Evolutionary conservation across 257 asterid genomes (phyloP), one percentile per base, ranked within the genome.

Genomic region (Cruciata laevipes): DNA sequence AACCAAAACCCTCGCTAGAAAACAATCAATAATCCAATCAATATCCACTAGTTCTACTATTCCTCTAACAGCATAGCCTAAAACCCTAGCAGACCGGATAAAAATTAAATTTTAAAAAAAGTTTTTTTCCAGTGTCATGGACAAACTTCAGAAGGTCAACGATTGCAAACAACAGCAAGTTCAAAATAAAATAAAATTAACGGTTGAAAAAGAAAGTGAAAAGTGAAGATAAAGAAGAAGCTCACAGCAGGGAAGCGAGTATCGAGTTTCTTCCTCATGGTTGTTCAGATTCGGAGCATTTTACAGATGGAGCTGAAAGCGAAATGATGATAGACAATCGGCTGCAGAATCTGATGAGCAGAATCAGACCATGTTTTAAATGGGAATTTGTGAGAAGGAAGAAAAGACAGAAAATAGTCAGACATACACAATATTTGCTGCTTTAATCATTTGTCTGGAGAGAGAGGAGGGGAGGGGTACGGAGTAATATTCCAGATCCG

Each of bases 241-340:
- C 83, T 81, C 77, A 87, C 95, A 49, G 95, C 90, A 11, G 95
- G 95, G 59, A 87, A 87, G 53, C 95, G 87, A n/a, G 95, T 84
- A 72, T 87, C 95, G 24, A 87, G 89, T 84, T 75, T 87, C 85
- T 83, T 87, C 70, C 82, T 87, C 95, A 87, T 87, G 73, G 81
- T 30, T 66, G 20, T 18, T 66, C 70, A 66, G 70, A 66, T 51
- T 66, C 51, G 70, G 32, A 55, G 20, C 61, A 66, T 49, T 51
- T 30, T 1, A 49, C 11, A 18, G 13, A 3, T 4, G 21, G 20
- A 51, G 25, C 14, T 11, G 7, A 18, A n/a, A 47, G 44, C n/a
- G 42, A 16, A 25, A 18, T 65, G 10, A 5, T 25, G 47, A 66
- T 18, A 51, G 49, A 66, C 60, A 66, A 66, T 49, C 47, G 27